These are phyloP conservation scores for Backusella tuberculispora DNA, from an alignment of 192 early-diverging fungal genomes.

Conservation along the genomic window DNA sequence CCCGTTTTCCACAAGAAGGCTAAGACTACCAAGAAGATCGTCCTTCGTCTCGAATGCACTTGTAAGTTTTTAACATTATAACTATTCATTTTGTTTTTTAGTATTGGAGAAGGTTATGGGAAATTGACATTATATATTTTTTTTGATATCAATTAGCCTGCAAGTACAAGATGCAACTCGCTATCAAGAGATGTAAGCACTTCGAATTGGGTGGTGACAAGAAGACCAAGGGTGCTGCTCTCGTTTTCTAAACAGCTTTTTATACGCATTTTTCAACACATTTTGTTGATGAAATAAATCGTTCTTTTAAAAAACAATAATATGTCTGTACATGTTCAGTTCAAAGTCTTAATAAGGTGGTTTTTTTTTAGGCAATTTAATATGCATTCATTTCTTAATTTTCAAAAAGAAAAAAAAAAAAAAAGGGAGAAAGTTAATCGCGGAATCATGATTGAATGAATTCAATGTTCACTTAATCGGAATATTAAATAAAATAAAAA, in stretches of 20 bases:
- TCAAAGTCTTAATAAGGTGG: background rate
- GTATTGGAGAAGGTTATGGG: conserved; percentile 30
- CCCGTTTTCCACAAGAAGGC: conserved; percentile 99
- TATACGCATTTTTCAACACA: conserved; percentile 3
- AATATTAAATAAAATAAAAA: background rate
- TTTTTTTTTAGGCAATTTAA: too few relatives aligned
- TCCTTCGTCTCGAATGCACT: conserved; percentile 97
- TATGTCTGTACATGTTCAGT: background rate
- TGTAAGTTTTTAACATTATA: conserved; percentile 5
- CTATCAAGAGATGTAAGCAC: conserved; percentile 99
- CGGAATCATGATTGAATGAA: too few relatives aligned
- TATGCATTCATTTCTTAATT: too few relatives aligned
- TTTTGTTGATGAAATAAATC: conserved; percentile 13
- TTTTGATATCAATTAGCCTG: conserved; percentile 48
- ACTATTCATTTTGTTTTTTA: too few relatives aligned
- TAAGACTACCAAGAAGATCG: conserved; percentile 99
- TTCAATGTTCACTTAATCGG: too few relatives aligned
- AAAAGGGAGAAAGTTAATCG: too few relatives aligned
- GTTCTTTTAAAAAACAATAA: conserved; percentile 18
- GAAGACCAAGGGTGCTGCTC: conserved; percentile 89
- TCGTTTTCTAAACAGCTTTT: conserved; percentile 74
- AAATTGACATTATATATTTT: background rate
- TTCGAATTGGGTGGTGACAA: conserved; percentile 99
- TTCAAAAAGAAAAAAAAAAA: too few relatives aligned
- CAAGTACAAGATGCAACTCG: conserved; percentile 98